These are phyloP conservation scores for Akanthomyces muscarius DNA, from an alignment of 2,329 filamentous ascomycete genomes.

Conservation along the genomic window DNA sequence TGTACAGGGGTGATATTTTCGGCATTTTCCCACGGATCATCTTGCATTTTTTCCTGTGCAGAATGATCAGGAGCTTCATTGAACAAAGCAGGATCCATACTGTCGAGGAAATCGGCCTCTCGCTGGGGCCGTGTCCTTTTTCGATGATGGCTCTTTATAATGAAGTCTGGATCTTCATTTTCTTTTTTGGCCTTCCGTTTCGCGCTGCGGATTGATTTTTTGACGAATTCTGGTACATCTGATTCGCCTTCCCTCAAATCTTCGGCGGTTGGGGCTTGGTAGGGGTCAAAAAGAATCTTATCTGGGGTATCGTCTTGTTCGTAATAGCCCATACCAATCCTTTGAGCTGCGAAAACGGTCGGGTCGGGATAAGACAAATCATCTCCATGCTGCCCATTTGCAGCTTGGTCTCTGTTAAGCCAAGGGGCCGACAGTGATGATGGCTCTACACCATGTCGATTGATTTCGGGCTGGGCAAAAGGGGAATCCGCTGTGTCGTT, in stretches of 20 bases:
- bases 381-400: slow-evolving; percentile 26
- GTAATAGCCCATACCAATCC: slow-evolving; percentile 59
- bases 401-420: slow-evolving; percentile 1
- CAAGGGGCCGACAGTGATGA: neutral
- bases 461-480: neutral
- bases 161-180: slow-evolving; percentile 53
- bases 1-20: slow-evolving; percentile 15
- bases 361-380: slow-evolving; percentile 46
- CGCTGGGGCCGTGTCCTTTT: slow-evolving; percentile 29
- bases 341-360: slow-evolving; percentile 41
- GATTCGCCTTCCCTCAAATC: slow-evolving; percentile 40
- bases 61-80: slow-evolving; percentile 22
- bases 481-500: neutral
- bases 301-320: slow-evolving; percentile 55
- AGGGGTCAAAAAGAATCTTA: slow-evolving; percentile 57
- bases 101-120: slow-evolving; percentile 33
- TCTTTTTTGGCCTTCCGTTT: slow-evolving; percentile 51
- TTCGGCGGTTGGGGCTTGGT: slow-evolving; percentile 49
- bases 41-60: slow-evolving; percentile 22
- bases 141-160: slow-evolving; percentile 41
- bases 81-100: slow-evolving; percentile 52
- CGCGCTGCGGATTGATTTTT: slow-evolving; percentile 49
- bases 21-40: slow-evolving; percentile 1
- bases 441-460: neutral
- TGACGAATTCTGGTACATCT: slow-evolving; percentile 51